Base-by-base conservation (phyloP, 2,329 filamentous ascomycete genomes). In the Monosporascus sp. region DNA sequence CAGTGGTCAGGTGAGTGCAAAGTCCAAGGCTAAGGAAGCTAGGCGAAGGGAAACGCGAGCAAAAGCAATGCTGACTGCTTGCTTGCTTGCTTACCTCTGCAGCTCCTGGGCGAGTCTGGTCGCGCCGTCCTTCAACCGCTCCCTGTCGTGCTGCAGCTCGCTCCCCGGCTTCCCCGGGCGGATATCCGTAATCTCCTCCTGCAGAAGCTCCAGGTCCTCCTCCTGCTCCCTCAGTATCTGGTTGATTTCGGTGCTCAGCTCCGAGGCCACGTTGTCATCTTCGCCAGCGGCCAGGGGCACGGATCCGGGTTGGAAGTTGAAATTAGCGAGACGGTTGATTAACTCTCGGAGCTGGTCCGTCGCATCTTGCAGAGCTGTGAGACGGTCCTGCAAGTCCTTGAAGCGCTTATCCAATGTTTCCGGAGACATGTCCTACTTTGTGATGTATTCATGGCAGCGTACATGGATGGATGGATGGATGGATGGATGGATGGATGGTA, bases 221-320 rank as follows among this genome's bases (percentile, higher is more conserved):
- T 95, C 86, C 49, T 88, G 82, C 53, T 89, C 86, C 61, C 89
- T 87, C 56, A 97, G 72, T 19, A 81, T 81, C 64, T 89, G 85
- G 60, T 87, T 85, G 58, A 97, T 96, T 68, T 97, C 91, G 22
- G 82, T 78, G 59, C 84, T 83, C 37, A 97, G 80, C 71, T 96
- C 91, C 20, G 86, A 70, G 52, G 87, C 83, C 37, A 79, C 76
- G 57, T 79, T 78, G 55, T 74, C 74, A 49, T 80, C 79, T 20
- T 77, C 74, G 50, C 74, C 72, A 8, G 70, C 68, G 52, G 70
- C 72, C 5, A 81, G 72, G 20, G 81, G 78, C 45, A 82, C 74
- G 2, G 80, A 80, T 17, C 81, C 82, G 5, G 81, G 80, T 52
- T 80, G 73, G 67, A 85, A 84, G 53, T 79, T 73, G 63, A 86